A percentile compares a stretch with the other conserved stretches of the same genome.
phyloP scores from a whole-genome alignment of 208 protist species.

The Acanthamoeba lenticulata region DNA sequence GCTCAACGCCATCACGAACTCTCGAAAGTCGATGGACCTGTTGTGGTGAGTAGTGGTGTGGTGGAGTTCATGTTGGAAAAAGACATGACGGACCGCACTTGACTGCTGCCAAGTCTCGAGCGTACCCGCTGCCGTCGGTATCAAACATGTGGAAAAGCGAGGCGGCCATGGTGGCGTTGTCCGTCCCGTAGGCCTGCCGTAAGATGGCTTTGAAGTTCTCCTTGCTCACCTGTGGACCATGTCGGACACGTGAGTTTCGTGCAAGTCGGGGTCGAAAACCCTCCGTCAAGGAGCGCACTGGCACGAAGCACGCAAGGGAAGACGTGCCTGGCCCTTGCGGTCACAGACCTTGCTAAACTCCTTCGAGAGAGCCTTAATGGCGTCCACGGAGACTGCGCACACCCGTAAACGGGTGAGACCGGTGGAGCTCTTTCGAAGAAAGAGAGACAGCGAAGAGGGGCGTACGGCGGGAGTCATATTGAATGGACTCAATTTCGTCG shows the following conservation, averaged over 20 bases:
- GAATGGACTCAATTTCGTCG: not conserved
- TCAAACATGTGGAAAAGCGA: conserved; percentile 59
- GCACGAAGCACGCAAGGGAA: not conserved
- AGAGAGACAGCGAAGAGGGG: not conserved
- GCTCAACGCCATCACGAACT: conserved; percentile 57
- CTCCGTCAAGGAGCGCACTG: not conserved
- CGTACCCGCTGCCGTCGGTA: conserved; percentile 31
- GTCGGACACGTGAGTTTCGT: not conserved
- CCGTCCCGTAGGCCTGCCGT: not conserved
- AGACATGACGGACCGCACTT: no score
- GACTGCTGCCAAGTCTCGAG: no score
- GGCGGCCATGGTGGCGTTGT: not conserved
- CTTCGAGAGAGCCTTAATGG: not conserved
- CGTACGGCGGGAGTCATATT: not conserved
- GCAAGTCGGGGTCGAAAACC: no score
- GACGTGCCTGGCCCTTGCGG: not conserved
- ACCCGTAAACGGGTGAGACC: not conserved
- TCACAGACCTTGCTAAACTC: conserved; percentile 45
- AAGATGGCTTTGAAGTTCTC: conserved; percentile 38
- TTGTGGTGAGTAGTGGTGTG: not conserved
- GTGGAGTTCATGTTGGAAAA: not conserved
- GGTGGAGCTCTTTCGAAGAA: not conserved
- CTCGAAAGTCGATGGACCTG: conserved; percentile 48
- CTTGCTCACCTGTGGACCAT: not conserved
- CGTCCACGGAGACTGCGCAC: not conserved